Base-by-base conservation (phyloP, 441 rosid species). In the Gossypium lobatum region DNA sequence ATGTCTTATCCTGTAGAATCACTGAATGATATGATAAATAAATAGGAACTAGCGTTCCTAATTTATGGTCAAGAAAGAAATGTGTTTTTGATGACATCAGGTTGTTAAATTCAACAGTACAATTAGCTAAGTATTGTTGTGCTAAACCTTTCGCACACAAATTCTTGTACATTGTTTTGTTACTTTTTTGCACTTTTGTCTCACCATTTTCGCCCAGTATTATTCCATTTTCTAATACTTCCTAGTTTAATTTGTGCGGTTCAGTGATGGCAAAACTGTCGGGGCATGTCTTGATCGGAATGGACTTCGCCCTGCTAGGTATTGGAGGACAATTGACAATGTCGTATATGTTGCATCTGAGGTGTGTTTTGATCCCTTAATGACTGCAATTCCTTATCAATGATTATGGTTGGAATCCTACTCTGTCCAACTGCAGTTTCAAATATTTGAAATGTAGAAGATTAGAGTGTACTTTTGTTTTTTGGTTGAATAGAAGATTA, bases 261-360 rank as follows among this genome's bases (percentile, higher is more conserved):
- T 72, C 86, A 96, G 99, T 86, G 99, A 96, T 84, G 99, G 99
- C 78, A 96, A 96, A 88, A 96, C 97, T 82, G 95, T 96, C 64
- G 99, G 99, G 69, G 99, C 99, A 74, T 88, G 95, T 81, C 98
- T 96, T 76, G 98, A 96, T 79, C 90, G 99, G 66, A 96, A 96
- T 73, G 99, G 99, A 46, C 99, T 96, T 86, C 98, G 99, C 75
- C 99, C 99, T 55, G 99, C 99, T 82, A 85, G 99, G 77, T 96
- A 96, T 67, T 96, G 99, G 99, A 87, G 89, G 76, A 96, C 99
- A 7, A 79, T 79, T 46, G 99, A 96, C 88, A 96, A 96, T 87
- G 77, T 92, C 62, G 99, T 96, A 68, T 96, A 96, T 80, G 98
- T 96, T 75, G 98, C 99, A 64, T 96, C 99, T 77, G 99, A 96